Conservation (phyloP, 768 basidiomycete species). For the Hydnum rufescens region DNA sequence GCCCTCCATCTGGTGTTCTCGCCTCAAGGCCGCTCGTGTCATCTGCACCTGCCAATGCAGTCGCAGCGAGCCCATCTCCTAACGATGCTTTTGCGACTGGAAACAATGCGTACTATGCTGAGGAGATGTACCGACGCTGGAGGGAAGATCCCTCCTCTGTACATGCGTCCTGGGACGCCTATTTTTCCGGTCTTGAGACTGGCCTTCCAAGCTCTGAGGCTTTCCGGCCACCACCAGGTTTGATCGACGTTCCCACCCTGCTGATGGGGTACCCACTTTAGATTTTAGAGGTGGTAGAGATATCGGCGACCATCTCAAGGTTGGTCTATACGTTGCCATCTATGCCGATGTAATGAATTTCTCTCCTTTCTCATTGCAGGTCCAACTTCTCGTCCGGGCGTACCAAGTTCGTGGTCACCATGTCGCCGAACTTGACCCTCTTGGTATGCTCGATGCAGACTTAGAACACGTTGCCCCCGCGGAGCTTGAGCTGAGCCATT, state of each 20-base stretch:
- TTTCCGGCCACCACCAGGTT: constrained; percentile 63
- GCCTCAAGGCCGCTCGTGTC: constrained; percentile 6
- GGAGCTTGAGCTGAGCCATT: constrained; percentile 83
- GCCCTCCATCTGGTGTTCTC: not conserved
- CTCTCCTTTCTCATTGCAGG: constrained; percentile 26
- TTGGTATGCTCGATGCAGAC: constrained; percentile 83
- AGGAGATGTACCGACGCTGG: constrained; percentile 90
- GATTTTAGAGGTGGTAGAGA: constrained; percentile 40
- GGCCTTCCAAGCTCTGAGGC: constrained; percentile 64
- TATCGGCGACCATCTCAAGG: constrained; percentile 88
- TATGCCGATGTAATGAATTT: not conserved
- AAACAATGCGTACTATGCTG: constrained; percentile 87
- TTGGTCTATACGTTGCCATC: constrained; percentile 16
- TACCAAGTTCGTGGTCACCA: constrained; percentile 99
- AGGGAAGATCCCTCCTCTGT: constrained; percentile 78
- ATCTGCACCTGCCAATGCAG: constrained; percentile 9
- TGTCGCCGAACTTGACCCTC: constrained; percentile 84
- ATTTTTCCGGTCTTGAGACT: constrained; percentile 84
- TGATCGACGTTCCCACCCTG: constrained; percentile 37
- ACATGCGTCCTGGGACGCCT: constrained; percentile 84
- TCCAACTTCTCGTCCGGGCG: constrained; percentile 91
- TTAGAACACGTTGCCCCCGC: constrained; percentile 58
- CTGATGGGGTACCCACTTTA: constrained; percentile 64
- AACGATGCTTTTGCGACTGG: constrained; percentile 83
- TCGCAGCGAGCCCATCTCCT: constrained; percentile 32